Conservation (phyloP, 2,329 filamentous ascomycete genomes). For the Piedraia hortae region DNA sequence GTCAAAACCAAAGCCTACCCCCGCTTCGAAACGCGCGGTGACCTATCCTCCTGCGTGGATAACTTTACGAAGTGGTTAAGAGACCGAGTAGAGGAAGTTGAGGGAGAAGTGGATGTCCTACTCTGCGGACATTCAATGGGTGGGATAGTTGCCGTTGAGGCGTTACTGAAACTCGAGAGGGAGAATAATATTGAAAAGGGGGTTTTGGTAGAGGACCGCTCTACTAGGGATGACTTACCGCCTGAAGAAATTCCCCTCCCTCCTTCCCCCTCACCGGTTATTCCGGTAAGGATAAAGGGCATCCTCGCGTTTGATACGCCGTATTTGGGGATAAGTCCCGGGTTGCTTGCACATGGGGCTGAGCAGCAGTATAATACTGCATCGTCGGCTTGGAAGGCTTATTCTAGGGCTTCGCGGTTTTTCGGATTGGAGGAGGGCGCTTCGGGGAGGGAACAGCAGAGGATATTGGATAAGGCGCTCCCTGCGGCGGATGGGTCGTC, state of each 20-base stretch:
- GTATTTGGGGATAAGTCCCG: constrained; percentile 55
- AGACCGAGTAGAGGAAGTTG: constrained; percentile 79
- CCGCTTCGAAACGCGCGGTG: constrained; percentile 55
- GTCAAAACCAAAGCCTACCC: constrained; percentile 41
- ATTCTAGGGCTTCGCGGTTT: constrained; percentile 31
- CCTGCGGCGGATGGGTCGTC: constrained; percentile 5
- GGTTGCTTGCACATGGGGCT: constrained; percentile 61
- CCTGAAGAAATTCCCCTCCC: constrained; percentile 3
- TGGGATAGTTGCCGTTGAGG: constrained; percentile 87
- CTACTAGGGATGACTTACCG: too few relatives aligned
- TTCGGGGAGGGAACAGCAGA: constrained; percentile 4
- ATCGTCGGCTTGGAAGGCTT: constrained; percentile 38
- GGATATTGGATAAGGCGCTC: constrained; percentile 9
- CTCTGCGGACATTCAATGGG: constrained; percentile 66
- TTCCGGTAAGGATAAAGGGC: too few relatives aligned
- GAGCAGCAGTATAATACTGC: constrained; percentile 64
- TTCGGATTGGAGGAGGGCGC: constrained; percentile 21
- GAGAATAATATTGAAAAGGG: constrained; percentile 17
- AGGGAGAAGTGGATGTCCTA: constrained; percentile 62
- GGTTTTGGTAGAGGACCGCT: constrained; percentile 2
- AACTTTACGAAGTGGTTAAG: constrained; percentile 63
- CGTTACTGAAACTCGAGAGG: constrained; percentile 45
- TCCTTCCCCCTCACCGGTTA: too few relatives aligned
- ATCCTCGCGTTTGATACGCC: constrained; percentile 87
- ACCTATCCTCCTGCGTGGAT: constrained; percentile 41